Conservation (phyloP, 1,284 basidiomycete genomes). For the Puccinia polysora region DNA sequence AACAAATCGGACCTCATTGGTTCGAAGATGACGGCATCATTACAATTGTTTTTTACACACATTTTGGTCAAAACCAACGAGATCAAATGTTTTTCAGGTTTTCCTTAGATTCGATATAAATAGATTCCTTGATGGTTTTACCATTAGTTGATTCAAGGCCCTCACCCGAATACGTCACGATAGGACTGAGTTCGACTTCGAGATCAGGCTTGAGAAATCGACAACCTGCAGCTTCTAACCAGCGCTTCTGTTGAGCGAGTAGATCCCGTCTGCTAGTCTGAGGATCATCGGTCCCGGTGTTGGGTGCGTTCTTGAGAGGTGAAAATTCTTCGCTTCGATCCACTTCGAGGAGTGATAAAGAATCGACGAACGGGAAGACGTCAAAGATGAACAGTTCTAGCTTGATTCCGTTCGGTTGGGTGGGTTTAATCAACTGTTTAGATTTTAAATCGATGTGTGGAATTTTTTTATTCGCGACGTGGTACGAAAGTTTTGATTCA, state of each 20-base stretch:
- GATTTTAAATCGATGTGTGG: slow-evolving; percentile 68
- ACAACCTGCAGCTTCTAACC: slow-evolving; percentile 76
- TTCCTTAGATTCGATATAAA: slow-evolving; percentile 12
- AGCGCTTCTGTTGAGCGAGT: slow-evolving; percentile 80
- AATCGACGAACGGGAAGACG: slow-evolving; percentile 87
- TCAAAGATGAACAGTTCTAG: slow-evolving; percentile 98
- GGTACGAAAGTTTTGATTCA: slow-evolving; percentile 86
- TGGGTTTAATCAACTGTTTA: slow-evolving; percentile 68
- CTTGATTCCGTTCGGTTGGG: slow-evolving; percentile 96
- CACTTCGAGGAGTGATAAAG: slow-evolving; percentile 84
- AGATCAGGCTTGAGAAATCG: slow-evolving; percentile 62
- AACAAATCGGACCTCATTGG: too few species aligned
- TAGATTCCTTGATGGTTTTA: slow-evolving; percentile 60
- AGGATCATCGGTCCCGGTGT: slow-evolving; percentile 86
- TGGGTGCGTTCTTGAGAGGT: slow-evolving; percentile 94
- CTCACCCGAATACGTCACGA: slow-evolving; percentile 84
- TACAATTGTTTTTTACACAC: too few species aligned
- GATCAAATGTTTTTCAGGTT: slow-evolving; percentile 26
- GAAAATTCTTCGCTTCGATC: slow-evolving; percentile 85
- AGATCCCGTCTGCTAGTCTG: slow-evolving; percentile 84
- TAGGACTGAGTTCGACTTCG: slow-evolving; percentile 85
- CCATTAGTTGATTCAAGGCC: slow-evolving; percentile 76
- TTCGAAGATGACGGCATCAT: too few species aligned
- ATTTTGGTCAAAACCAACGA: too few species aligned
- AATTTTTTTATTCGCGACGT: slow-evolving; percentile 98